Evolutionary conservation across 306 rosid species (phyloP).

Genomic region (Medicago arabica): DNA sequence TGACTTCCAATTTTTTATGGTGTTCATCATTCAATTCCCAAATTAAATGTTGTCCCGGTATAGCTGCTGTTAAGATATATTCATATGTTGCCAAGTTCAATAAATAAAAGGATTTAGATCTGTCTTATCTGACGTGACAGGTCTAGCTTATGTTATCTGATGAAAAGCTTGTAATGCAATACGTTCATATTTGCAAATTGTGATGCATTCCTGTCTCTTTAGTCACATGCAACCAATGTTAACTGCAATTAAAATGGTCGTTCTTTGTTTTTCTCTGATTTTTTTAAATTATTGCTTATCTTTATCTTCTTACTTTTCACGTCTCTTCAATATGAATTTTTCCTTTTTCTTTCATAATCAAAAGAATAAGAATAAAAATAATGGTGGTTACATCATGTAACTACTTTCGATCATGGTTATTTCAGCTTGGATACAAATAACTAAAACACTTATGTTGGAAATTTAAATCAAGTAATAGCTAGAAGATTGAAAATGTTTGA

Average conservation of each 20-base stretch:
- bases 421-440: background rate
- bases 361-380: background rate
- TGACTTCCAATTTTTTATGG: no score
- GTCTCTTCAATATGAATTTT: conserved; percentile 7
- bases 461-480: no score
- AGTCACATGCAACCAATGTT: background rate
- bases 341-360: background rate
- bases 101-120: background rate
- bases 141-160: background rate
- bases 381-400: background rate
- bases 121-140: background rate
- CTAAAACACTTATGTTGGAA: background rate
- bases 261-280: conserved; percentile 18
- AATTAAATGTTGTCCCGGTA: background rate
- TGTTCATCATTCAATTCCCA: background rate
- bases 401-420: background rate
- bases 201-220: background rate
- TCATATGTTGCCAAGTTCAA: background rate
- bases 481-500: no score
- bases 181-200: background rate
- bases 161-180: background rate
- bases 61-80: background rate
- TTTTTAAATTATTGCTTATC: conserved; percentile 20
- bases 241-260: background rate
- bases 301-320: background rate